Percentiles rank a stretch among this genome's conserved stretches.
phyloP scores from a whole-genome alignment of 192 early-diverging fungal species.

The Coemansia sp. region DNA sequence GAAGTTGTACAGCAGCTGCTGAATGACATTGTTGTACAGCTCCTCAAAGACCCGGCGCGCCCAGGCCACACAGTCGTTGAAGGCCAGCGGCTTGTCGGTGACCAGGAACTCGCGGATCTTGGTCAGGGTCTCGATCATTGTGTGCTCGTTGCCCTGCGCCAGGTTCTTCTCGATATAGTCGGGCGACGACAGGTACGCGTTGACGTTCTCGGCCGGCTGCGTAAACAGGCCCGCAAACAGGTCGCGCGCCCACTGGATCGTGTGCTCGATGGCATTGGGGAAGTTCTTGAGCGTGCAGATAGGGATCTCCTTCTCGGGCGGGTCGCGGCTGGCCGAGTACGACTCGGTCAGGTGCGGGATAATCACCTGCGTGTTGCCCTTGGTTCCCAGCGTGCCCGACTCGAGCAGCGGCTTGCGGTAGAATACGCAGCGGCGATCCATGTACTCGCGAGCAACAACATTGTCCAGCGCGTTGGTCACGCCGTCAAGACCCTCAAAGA shows the following conservation, averaged over 20 bases:
- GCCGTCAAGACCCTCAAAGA: slow-evolving; percentile 81
- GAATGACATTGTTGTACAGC: slow-evolving; percentile 83
- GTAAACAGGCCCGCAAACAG: slow-evolving; percentile 91
- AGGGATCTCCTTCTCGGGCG: slow-evolving; percentile 92
- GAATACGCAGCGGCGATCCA: slow-evolving; percentile 96
- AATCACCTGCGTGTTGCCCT: slow-evolving; percentile 99
- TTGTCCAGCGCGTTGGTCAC: slow-evolving; percentile 99
- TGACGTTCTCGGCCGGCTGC: slow-evolving; percentile 90
- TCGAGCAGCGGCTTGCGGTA: slow-evolving; percentile 92
- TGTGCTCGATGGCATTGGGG: slow-evolving; percentile 83
- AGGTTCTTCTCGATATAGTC: slow-evolving; percentile 73
- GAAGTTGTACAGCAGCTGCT: slow-evolving; percentile 96
- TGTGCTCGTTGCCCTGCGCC: slow-evolving; percentile 64
- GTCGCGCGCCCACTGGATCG: slow-evolving; percentile 96
- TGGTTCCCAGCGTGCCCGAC: slow-evolving; percentile 97
- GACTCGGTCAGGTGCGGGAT: slow-evolving; percentile 95
- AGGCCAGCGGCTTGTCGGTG: slow-evolving; percentile 72
- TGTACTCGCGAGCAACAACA: slow-evolving; percentile 93
- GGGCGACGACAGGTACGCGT: slow-evolving; percentile 80
- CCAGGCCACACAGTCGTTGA: slow-evolving; percentile 91
- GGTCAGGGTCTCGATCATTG: slow-evolving; percentile 72
- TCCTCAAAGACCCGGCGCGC: slow-evolving; percentile 92
- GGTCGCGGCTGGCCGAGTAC: slow-evolving; percentile 97
- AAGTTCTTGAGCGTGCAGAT: slow-evolving; percentile 88
- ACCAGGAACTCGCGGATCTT: slow-evolving; percentile 71